Conservation (phyloP, 2,329 filamentous ascomycete species). For the Aspergillus tanneri region DNA sequence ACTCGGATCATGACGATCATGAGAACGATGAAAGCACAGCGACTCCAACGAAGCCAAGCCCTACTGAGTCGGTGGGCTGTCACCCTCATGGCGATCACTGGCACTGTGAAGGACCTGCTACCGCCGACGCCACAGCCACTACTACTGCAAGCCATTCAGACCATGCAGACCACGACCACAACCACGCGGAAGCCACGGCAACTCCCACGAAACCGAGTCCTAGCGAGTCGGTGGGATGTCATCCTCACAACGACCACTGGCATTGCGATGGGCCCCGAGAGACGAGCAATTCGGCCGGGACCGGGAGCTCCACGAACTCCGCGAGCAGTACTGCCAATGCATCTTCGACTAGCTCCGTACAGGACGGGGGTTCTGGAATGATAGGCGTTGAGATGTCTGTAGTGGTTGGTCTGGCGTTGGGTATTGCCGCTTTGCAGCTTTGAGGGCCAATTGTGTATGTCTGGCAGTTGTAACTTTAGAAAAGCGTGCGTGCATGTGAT, state of each 20-base stretch:
- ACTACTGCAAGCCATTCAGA: conserved; percentile 1
- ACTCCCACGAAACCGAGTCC: conserved; percentile 13
- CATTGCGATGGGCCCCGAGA: conserved; percentile 18
- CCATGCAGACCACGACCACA: conserved; percentile 1
- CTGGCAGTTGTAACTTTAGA: too few relatives aligned
- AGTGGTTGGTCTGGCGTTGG: conserved; percentile 16
- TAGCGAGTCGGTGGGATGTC: conserved; percentile 13
- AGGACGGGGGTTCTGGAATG: conserved; percentile 12
- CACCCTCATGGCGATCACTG: conserved; percentile 26
- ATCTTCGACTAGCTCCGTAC: conserved; percentile 5
- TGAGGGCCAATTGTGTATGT: too few relatives aligned
- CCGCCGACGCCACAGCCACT: conserved; percentile 2
- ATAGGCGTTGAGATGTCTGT: conserved; percentile 7
- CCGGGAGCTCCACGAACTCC: background rate
- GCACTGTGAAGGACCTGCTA: conserved; percentile 21
- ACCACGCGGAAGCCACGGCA: conserved; percentile 9
- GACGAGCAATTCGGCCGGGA: conserved; percentile 12
- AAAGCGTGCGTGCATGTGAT: too few relatives aligned
- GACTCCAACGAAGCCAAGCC: conserved; percentile 19
- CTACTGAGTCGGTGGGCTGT: conserved; percentile 24
- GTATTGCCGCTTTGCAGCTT: conserved; percentile 11
- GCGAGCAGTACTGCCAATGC: conserved; percentile 8
- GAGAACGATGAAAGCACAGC: too few relatives aligned
- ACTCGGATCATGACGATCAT: too few relatives aligned
- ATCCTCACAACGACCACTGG: conserved; percentile 23